These are phyloP conservation scores for Coelastrella sp. DNA, from an alignment of 139 green algal species.

Conservation along the genomic window DNA sequence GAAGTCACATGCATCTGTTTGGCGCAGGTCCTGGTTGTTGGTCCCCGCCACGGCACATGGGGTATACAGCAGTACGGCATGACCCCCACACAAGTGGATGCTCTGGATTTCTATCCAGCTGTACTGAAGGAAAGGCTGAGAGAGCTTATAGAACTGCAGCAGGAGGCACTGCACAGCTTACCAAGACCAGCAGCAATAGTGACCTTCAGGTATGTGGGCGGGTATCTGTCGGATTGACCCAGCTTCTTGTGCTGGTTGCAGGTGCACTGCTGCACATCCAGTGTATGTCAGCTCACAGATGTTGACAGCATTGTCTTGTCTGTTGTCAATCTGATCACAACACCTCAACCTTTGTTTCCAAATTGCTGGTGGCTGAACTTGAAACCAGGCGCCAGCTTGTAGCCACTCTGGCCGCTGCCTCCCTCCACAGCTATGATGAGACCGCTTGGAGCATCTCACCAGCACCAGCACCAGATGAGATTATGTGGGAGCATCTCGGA, in stretches of 20 bases:
- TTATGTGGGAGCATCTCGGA: constrained; percentile 66
- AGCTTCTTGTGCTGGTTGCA: no score
- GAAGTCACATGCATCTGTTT: not conserved
- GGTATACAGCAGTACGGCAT: constrained; percentile 64
- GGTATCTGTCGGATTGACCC: no score
- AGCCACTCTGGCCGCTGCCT: constrained; percentile 60
- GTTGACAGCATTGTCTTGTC: no score
- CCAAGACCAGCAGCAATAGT: constrained; percentile 63
- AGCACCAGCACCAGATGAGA: constrained; percentile 45
- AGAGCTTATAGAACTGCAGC: constrained; percentile 51
- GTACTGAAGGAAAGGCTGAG: constrained; percentile 57
- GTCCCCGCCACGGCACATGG: constrained; percentile 63
- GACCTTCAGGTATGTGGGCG: constrained; percentile 56
- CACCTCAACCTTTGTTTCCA: no score
- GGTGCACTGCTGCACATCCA: no score
- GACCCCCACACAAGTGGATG: constrained; percentile 69
- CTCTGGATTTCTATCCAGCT: constrained; percentile 65
- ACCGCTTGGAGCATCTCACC: constrained; percentile 49
- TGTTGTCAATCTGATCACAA: no score
- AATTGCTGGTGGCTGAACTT: not conserved
- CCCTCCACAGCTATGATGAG: constrained; percentile 71
- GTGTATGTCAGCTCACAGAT: no score
- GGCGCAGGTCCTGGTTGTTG: constrained; percentile 61
- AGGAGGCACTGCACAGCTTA: not conserved
- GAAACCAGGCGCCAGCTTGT: constrained; percentile 41